Evolutionary conservation across 257 asterid genomes (phyloP), one percentile per base, ranked within the genome.

Genomic region (Forsythia viridissima): DNA sequence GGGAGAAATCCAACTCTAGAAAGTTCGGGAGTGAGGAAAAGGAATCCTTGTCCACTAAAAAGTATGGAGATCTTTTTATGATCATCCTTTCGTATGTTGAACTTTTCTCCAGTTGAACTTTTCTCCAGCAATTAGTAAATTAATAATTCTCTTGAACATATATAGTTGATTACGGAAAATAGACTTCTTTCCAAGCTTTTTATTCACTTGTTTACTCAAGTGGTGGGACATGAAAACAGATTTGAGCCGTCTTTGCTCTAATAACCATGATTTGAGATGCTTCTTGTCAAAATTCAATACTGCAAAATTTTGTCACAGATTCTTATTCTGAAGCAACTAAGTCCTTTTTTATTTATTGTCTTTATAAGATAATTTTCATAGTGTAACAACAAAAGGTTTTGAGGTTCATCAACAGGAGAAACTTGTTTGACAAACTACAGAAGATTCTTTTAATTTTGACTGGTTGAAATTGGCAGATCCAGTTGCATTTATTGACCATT

Each of bases 1-100:
- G 87, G 38, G 96, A 93, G 65, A 92, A 84, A 78, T 86, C 88
- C 73, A 88, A 80, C 72, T 63, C 86, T 37, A 73, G 75, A 83
- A 86, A 83, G 81, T 80, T 41, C 43, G 71, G 67, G 46, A 78
- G 69, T 76, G 88, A 71, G 71, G 80, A 77, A 73, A 80, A 75
- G 76, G 78, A 73, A 73, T 75, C 79, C 21, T 43, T 77, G 70
- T 63, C 91, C 71, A 38, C 65, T 79, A 83, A 80, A 77, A 86
- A 21, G 97, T 91, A 91, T 46, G 84, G 74, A 59, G 6, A 43
- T 77, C 61, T 66, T 74, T 42, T 72, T 39, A 13, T 71, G 55
- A 38, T 68, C 2, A 30, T 30, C 34, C 42, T 38, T 37, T 30
- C 0, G 48, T 79, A 30, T 41, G 68, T 42, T 13, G 79, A 69